Percentiles rank a stretch among this genome's conserved stretches.
These are phyloP conservation scores for Sporormia fimetaria DNA, from an alignment of 495 filamentous ascomycete species.

Conservation along the genomic window DNA sequence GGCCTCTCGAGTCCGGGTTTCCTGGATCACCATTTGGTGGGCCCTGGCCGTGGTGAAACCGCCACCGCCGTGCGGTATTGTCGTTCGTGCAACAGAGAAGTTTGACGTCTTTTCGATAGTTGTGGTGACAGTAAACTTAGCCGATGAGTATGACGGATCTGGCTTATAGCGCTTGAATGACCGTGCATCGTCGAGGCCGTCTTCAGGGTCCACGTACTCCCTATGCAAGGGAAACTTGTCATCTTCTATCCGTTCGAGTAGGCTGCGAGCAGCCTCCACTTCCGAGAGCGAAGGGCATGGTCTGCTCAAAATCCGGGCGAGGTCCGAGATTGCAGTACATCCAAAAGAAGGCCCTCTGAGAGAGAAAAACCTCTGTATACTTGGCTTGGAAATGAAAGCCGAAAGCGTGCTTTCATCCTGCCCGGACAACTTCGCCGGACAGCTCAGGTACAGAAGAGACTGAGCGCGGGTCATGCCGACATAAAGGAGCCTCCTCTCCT, in stretches of 20 bases:
- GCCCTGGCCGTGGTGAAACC: conserved; percentile 29
- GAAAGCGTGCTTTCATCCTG: conserved; percentile 53
- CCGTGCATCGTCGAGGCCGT: conserved; percentile 16
- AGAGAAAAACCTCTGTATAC: conserved; percentile 41
- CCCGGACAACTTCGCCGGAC: conserved; percentile 54
- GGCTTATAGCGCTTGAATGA: conserved; percentile 19
- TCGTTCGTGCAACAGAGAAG: conserved; percentile 23
- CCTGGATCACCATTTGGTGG: conserved; percentile 21
- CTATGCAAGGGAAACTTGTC: conserved; percentile 53
- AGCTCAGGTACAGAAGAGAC: conserved; percentile 81
- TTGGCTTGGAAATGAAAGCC: conserved; percentile 46
- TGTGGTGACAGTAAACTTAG: conserved; percentile 8
- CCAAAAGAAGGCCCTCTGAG: conserved; percentile 47
- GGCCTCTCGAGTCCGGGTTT: conserved; percentile 8
- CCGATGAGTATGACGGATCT: not conserved
- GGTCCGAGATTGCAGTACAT: conserved; percentile 43
- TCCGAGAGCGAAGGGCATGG: conserved; percentile 39
- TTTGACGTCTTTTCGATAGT: conserved; percentile 23
- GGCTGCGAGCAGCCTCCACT: conserved; percentile 37
- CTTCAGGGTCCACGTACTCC: conserved; percentile 36
- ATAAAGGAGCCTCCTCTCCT: conserved; percentile 84
- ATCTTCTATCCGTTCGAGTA: conserved; percentile 45
- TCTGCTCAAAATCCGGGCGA: conserved; percentile 53
- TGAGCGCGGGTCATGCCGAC: conserved; percentile 97
- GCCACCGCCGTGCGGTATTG: conserved; percentile 12